phyloP scores from a whole-genome alignment of 768 basidiomycete genomes.

The Polyporus arcularius region DNA sequence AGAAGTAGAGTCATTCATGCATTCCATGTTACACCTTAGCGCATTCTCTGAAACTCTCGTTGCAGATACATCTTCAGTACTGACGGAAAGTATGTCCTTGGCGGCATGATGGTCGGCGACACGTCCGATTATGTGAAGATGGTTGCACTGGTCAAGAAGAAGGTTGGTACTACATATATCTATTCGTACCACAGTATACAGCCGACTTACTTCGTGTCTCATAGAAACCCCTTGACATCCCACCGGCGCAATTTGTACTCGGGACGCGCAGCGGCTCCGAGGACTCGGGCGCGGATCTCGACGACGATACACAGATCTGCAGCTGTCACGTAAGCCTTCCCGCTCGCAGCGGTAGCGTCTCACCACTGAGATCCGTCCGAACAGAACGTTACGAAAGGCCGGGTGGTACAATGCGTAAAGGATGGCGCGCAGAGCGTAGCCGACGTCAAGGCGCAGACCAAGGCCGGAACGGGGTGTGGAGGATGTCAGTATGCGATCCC shows the following conservation, averaged over 20 bases:
- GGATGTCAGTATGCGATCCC: constrained; percentile 41
- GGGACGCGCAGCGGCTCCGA: constrained; percentile 52
- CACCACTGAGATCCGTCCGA: neutral
- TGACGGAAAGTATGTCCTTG: constrained; percentile 71
- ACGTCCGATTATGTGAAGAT: constrained; percentile 68
- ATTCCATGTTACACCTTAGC: neutral
- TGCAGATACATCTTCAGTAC: constrained; percentile 63
- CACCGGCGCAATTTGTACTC: constrained; percentile 68
- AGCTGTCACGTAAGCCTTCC: constrained; percentile 53
- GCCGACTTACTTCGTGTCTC: neutral
- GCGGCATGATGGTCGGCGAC: constrained; percentile 83
- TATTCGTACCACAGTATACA: neutral
- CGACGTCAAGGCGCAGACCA: constrained; percentile 65
- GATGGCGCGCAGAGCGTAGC: constrained; percentile 50
- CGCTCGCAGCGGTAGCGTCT: neutral
- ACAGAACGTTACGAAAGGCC: constrained; percentile 65
- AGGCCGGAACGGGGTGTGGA: constrained; percentile 72
- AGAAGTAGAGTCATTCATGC: constrained; percentile 46
- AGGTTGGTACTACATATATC: constrained; percentile 35
- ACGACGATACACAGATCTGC: constrained; percentile 73
- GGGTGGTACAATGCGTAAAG: constrained; percentile 50
- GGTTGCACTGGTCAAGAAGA: constrained; percentile 70
- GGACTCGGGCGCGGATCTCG: constrained; percentile 64
- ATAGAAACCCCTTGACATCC: constrained; percentile 64
- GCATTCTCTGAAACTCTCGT: neutral